These are phyloP conservation scores for Gleditsia sinensis DNA, from an alignment of 306 rosid species.

Conservation along the genomic window DNA sequence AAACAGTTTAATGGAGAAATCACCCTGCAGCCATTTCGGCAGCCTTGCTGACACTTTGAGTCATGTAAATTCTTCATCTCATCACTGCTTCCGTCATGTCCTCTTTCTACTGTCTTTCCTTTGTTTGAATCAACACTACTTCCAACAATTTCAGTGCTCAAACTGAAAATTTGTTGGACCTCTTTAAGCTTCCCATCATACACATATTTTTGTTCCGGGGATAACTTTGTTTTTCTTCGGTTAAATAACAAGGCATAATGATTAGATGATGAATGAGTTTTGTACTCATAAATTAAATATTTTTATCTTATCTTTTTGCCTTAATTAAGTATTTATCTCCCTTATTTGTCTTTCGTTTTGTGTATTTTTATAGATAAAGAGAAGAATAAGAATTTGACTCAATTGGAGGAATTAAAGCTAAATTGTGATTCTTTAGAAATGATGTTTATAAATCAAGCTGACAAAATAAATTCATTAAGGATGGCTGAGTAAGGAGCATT, in stretches of 20 bases:
- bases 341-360: too few species aligned
- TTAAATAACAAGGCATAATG: slow-evolving; percentile 83
- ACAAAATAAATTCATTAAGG: too few species aligned
- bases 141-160: slow-evolving; percentile 64
- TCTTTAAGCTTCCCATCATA: slow-evolving; percentile 83
- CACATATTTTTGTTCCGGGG: slow-evolving; percentile 68
- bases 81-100: slow-evolving; percentile 62
- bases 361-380: slow-evolving; percentile 20
- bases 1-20: not conserved
- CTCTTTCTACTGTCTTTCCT: slow-evolving; percentile 72
- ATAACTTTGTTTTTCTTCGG: slow-evolving; percentile 78
- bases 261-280: too few species aligned
- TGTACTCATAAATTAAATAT: too few species aligned
- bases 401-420: too few species aligned
- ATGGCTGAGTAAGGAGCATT: too few species aligned
- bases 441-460: too few species aligned
- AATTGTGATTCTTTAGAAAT: too few species aligned
- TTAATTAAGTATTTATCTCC: too few species aligned
- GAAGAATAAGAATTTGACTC: too few species aligned
- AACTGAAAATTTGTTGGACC: slow-evolving; percentile 80
- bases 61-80: slow-evolving; percentile 83
- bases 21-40: slow-evolving; percentile 98
- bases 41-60: slow-evolving; percentile 88
- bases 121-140: slow-evolving; percentile 56
- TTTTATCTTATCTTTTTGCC: too few species aligned